Evolutionary conservation across 2,329 filamentous ascomycete species (phyloP).

Genomic region (Nothomitra cinnamomea): DNA sequence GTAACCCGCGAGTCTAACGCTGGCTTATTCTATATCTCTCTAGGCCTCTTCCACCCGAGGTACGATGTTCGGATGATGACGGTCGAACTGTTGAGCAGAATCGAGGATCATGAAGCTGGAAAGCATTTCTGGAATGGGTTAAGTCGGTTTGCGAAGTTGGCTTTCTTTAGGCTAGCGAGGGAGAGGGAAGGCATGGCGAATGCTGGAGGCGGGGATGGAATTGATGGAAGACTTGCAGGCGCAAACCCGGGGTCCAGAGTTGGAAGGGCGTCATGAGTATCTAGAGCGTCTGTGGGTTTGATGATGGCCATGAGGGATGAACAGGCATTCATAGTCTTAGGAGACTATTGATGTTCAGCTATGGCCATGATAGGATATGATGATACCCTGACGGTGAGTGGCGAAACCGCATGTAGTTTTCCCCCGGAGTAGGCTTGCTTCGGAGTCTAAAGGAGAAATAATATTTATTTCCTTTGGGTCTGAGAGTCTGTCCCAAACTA

Average conservation of each 20-base stretch:
- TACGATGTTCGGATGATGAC: constrained; percentile 60
- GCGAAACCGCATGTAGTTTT: too few relatives aligned
- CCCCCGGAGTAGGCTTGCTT: too few relatives aligned
- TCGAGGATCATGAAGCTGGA: constrained; percentile 76
- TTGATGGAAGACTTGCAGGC: not conserved
- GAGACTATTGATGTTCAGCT: too few relatives aligned
- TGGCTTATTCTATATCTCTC: constrained; percentile 76
- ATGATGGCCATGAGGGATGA: too few relatives aligned
- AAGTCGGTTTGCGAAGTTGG: constrained; percentile 76
- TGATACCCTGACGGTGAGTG: too few relatives aligned
- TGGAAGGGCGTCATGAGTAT: not conserved
- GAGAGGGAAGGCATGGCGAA: constrained; percentile 27
- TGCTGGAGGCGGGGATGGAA: not conserved
- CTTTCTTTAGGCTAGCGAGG: constrained; percentile 61
- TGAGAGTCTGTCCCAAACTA: too few relatives aligned
- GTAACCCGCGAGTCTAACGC: constrained; percentile 74
- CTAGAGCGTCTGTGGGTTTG: not conserved
- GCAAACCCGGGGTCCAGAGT: not conserved
- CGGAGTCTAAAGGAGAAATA: too few relatives aligned
- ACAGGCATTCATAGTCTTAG: too few relatives aligned
- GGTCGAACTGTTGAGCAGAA: constrained; percentile 63
- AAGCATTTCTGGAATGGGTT: constrained; percentile 82
- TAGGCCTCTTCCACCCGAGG: constrained; percentile 84
- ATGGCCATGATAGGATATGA: too few relatives aligned
- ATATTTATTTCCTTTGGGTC: too few relatives aligned